Evolutionary conservation across 768 basidiomycete genomes (phyloP), one percentile per base, ranked within the genome.

Genomic region (Tylopilus subfusipes): DNA sequence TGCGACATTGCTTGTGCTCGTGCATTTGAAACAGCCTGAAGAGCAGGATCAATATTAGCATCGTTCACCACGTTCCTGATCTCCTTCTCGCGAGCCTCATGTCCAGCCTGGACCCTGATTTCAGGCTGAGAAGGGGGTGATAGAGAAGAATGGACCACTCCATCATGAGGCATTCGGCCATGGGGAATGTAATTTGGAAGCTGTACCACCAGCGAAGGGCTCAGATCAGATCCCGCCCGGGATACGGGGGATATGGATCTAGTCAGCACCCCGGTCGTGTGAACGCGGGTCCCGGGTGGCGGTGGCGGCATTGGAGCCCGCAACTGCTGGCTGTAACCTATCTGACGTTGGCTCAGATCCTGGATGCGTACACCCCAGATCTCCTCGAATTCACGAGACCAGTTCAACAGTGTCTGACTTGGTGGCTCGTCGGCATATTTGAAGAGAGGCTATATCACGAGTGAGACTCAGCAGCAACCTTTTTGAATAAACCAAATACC

Each of bases 361-460:
- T 74, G 72, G 25, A 84, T 76, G 53, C 77, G 76, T 51, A 83
- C 80, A 21, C 88, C 88, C 80, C 82, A 86, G 19, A 79, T 67
- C 54, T 83, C 84, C 63, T 85, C 83, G 51, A 86, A 86, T 40
- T 85, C 81, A 34, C 73, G 71, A 48, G 76, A 80, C 86, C 83
- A 86, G 34, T 69, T 72, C n/a, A 78, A 74, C 56, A 88, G 63
- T 52, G 75, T 75, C 24, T 75, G 71, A 55, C 82, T 54, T 19
- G 64, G 82, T 54, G 85, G 81, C 25, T 78, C 72, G 54, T 80
- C 76, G 53, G 77, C 78, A 63, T 87, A 86, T 65, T 83, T 85
- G 70, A 84, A 78, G 54, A 86, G 77, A 16, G 84, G 76, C 87
- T 88, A 53, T n/a, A 46, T 24, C n/a, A 63, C 48, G 48, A 48